Base-by-base conservation (phyloP, 148 eudicot species). In the Beta vulgaris region DNA sequence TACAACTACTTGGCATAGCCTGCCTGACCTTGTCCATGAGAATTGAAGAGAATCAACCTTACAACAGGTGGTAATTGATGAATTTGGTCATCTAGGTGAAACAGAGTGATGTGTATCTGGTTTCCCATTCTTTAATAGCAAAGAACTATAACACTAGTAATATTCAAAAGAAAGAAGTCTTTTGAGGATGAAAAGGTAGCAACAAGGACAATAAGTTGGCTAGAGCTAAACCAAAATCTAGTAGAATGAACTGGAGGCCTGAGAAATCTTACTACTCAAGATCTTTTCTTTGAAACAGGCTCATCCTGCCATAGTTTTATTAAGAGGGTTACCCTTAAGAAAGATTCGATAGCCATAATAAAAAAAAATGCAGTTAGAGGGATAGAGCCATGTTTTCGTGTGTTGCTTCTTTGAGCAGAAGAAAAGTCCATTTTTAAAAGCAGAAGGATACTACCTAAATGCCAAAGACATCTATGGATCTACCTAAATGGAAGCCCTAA, bases 1-100 rank as follows among this genome's bases (percentile, higher is more conserved):
- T 92, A 75, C 92, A 96, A 86, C 83, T 89, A 75, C 89, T 88
- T 62, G 99, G 94, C 84, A 91, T 96, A 67, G 89, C 98, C 15
- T 96, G 98, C 81, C 91, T 96, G 76, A 84, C 98, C 21, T 78
- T 96, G 75, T 98, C 99, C 71, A 85, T 88, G 77, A 89, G 99
- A 85, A 84, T 96, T 51, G 99, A 92, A 85, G 99, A 96, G 76
- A 92, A 89, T 69, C 99, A 92, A 86, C 99, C 97, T 71, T 83
- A 75, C 80, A 95, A 96, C 83, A 84, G 90, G 99, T 95, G 81
- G 44, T 29, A 48, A 57, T 48, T 25, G 55, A n/a, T 42, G 40
- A 14, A 64, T 29, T 39, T 51, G 9, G 6, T 51, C 8, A 8
- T 51, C 25, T 5, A 9, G 26, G 57, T 0, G 12, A 51, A 51